phyloP scores from a whole-genome alignment of 2,329 filamentous ascomycete genomes.

The Scopulariopsis brevicaulis region DNA sequence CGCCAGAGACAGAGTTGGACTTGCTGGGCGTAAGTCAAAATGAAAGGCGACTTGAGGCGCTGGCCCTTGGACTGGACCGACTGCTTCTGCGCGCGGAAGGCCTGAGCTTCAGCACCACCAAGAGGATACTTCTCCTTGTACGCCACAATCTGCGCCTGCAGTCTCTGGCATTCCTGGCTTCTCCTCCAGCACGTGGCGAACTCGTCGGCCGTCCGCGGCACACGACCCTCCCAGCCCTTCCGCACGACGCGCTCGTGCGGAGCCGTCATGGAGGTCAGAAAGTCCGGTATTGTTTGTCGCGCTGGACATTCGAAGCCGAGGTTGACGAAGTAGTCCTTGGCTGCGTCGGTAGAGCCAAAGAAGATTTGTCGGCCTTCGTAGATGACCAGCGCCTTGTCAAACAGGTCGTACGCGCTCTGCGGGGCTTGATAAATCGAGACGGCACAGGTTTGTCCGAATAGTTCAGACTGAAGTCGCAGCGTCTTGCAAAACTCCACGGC shows the following conservation, averaged over 20 bases:
- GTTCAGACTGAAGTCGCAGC: slow-evolving; percentile 53
- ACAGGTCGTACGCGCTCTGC: slow-evolving; percentile 51
- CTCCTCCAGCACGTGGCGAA: slow-evolving; percentile 48
- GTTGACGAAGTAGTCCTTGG: slow-evolving; percentile 53
- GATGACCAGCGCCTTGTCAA: slow-evolving; percentile 46
- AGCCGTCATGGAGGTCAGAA: slow-evolving; percentile 59
- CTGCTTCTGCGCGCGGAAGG: slow-evolving; percentile 41
- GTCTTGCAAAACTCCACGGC: slow-evolving; percentile 67
- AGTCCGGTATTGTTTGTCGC: slow-evolving; percentile 59
- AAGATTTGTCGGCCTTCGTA: slow-evolving; percentile 53
- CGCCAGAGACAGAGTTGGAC: slow-evolving; percentile 69
- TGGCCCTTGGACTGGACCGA: slow-evolving; percentile 44
- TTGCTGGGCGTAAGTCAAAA: slow-evolving; percentile 66
- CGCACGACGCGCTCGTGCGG: slow-evolving; percentile 43
- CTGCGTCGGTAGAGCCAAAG: slow-evolving; percentile 48
- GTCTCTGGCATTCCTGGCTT: slow-evolving; percentile 30
- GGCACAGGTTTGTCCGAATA: slow-evolving; percentile 52
- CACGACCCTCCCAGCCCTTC: slow-evolving; percentile 41
- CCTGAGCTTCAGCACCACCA: slow-evolving; percentile 41
- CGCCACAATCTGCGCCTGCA: slow-evolving; percentile 35
- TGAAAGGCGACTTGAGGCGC: slow-evolving; percentile 68
- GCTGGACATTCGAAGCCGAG: slow-evolving; percentile 57
- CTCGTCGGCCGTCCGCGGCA: slow-evolving; percentile 49
- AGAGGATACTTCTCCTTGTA: slow-evolving; percentile 40
- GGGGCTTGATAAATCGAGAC: slow-evolving; percentile 68